Base-by-base conservation (phyloP, 1,139 yeast genomes). In the Hemisphaericaspora xylanilytica region DNA sequence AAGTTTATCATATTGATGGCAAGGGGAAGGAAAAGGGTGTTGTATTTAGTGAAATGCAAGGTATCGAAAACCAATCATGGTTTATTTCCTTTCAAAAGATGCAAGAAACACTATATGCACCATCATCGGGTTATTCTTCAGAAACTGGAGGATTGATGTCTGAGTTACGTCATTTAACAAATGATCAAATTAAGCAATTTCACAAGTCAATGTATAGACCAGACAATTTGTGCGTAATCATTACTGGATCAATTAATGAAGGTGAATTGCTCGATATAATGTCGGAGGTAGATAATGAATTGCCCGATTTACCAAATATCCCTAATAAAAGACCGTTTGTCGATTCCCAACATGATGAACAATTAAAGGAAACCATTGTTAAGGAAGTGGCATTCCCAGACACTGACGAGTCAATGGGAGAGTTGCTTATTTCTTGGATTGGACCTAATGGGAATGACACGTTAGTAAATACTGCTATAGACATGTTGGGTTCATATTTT, bases 21-120 rank as follows among this genome's bases (percentile, higher is more conserved):
- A 73, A 79, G 12, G 96, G 88, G 18, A 81, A 84, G 46, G 98
- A 94, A 53, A 88, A 88, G 56, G 99, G 99, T 46, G 98, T 94
- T 28, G 98, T 94, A 3, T 94, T 85, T 58, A 85, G 95, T 43
- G 99, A 94, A 63, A 94, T 94, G 97, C 97, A 89, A 57, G 97
- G 90, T 13, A 82, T 85, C 40, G 95, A 89, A 58, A 78, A 79
- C 50, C 86, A 83, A 47, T 75, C 90, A n/a, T 81, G 83, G 78
- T 85, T 81, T 47, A 66, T 87, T 21, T 63, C 86, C n/a, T 73
- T 73, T 49, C 63, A 81, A 47, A 78, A 77, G 41, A 66, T 81
- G 53, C 87, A 85, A 55, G 74, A 82, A 52, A 55, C 75, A 1
- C 57, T 89, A 47, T 89, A 79, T 51, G 65, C 72, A 3, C 56